Evolutionary conservation across 805 yeast genomes (phyloP), one percentile per base, ranked within the genome.

Genomic region (Diddensiella transvaalensis): DNA sequence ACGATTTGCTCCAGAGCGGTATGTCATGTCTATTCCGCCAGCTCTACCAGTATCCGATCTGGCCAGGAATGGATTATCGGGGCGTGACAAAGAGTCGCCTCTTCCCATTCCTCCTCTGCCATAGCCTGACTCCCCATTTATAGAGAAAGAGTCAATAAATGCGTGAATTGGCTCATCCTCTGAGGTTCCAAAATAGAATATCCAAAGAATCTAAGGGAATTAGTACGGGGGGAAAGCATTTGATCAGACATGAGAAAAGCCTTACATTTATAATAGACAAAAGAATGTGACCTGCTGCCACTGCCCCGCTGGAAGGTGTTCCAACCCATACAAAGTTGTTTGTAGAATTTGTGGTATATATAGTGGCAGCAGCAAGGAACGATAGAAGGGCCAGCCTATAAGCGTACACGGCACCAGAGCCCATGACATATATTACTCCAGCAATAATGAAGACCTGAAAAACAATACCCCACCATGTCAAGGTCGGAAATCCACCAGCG

Each of bases 401-500:
- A 51, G 78, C 73, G 61, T 85, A 88, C 51, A 87, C 72, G 39
- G 80, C 68, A 66, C 85, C 83, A 59, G 68, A 69, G 64, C 80
- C 61, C 65, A 75, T 67, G 77, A 87, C 54, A 80, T 71, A 48
- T 73, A 58, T 37, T 75, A 74, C 51, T 78, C 73, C 63, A 3
- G 79, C 57, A 18, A 85, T 74, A 37, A 87, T 56, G 24, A 87
- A 53, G 18, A 89, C 70, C 67, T 91, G 82, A 62, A 80, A 93
- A 1, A 85, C 90, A 3, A 93, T 66, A 1, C 95, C 96, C 99
- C 99, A 93, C 99, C 99, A 91, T 3, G 93, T 79, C 67, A 91
- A 85, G 55, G 80, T 78, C 1, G 97, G 96, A 62, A 84, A 87
- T 3, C 66, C 55, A 13, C 67, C 65, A 22, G 57, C 49, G 17